Base-by-base conservation (phyloP, 345 rosid genomes). In the Garcia nutans region DNA sequence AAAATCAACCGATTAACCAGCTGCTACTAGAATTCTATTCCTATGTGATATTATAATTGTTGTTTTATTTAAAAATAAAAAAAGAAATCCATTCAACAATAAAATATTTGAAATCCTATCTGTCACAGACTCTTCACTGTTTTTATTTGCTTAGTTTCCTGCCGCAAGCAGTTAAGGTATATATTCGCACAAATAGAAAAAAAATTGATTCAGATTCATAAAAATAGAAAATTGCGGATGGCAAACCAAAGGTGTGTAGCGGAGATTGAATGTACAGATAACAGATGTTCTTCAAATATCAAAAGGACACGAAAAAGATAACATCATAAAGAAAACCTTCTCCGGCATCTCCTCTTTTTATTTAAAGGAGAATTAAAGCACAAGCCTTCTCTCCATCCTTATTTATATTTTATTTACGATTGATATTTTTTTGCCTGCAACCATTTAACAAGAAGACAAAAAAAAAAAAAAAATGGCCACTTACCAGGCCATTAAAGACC, bases 401-500 rank as follows among this genome's bases (percentile, higher is more conserved):
- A 6, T 2, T 6, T 10, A 26, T 22, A 8, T 16, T 10, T 26
- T 19, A 8, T 49, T 10, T 9, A 10, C 44, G 17, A n/a, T 9
- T 12, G 54, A n/a, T 2, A 42, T 10, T 10, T 41, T 13, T 1
- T 41, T 28, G 31, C 50, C 5, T 10, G 50, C 22, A 20, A 13
- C 9, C 12, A 17, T 19, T 7, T 19, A 7, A 23, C 13, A 22
- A 47, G 57, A 37, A 37, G 6, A 37, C 31, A 33, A 33, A 33
- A 33, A 33, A 1, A 17, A 23, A 15, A 23, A 16, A 22, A 23
- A 16, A 11, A 62, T 70, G 72, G 68, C 81, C 59, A 62, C 69
- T 78, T 83, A 81, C 75, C 72, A 75, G 78, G 61, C 82, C 72
- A 63, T 80, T 31, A 84, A 77, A 59, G 67, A 74, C 16, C 74